phyloP scores from a whole-genome alignment of 495 filamentous ascomycete species.

The Lasiosphaeria ovina region DNA sequence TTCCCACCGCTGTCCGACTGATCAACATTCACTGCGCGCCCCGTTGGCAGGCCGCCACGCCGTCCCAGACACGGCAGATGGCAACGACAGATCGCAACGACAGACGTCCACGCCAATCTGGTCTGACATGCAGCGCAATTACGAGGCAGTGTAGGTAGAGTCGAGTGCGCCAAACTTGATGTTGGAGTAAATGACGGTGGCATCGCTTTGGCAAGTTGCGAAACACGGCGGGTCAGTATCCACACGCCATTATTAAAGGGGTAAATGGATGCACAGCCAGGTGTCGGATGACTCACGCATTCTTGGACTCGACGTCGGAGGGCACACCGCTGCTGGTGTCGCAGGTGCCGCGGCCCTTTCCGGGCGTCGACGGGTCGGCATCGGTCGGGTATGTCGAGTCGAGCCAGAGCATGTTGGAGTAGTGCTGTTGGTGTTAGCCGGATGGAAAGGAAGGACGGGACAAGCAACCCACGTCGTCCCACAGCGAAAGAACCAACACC shows the following conservation, averaged over 20 bases:
- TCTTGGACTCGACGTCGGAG: slow-evolving; percentile 50
- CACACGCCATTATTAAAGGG: neutral
- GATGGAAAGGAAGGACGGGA: neutral
- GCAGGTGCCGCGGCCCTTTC: slow-evolving; percentile 66
- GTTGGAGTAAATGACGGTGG: slow-evolving; percentile 54
- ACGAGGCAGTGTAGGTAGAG: slow-evolving; percentile 41
- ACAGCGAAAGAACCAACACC: slow-evolving; percentile 69
- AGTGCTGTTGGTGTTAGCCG: slow-evolving; percentile 34
- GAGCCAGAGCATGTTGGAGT: slow-evolving; percentile 74
- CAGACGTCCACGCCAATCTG: too few species aligned
- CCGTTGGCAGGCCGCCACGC: too few species aligned
- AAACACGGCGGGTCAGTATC: neutral
- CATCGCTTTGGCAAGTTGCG: slow-evolving; percentile 23
- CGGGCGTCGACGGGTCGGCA: slow-evolving; percentile 43
- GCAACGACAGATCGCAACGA: too few species aligned
- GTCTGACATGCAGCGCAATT: neutral
- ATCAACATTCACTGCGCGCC: too few species aligned
- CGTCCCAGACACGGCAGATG: too few species aligned
- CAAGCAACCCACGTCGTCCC: slow-evolving; percentile 55
- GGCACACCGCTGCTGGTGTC: slow-evolving; percentile 55
- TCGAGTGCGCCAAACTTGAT: slow-evolving; percentile 64
- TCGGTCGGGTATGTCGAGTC: slow-evolving; percentile 66
- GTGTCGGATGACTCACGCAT: slow-evolving; percentile 23
- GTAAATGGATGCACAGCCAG: too few species aligned
- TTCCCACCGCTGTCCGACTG: too few species aligned